These are phyloP conservation scores for Phytophthora foliorum DNA, from an alignment of 352 stramenopile genomes.

Conservation along the genomic window DNA sequence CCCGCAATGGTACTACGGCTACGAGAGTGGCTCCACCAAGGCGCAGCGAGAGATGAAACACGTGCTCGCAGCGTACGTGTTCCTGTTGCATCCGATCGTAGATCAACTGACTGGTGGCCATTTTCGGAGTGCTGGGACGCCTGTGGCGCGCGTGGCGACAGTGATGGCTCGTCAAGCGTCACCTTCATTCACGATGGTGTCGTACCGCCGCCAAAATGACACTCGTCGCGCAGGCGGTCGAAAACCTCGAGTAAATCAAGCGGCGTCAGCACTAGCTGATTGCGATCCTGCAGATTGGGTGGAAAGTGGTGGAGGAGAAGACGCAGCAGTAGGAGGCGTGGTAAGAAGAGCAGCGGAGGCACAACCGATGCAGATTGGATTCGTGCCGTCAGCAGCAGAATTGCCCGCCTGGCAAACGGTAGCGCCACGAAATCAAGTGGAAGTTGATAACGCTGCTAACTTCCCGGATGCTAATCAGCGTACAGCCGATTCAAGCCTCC, in stretches of 20 bases:
- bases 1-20: constrained; percentile 51
- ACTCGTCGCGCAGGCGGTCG: not conserved
- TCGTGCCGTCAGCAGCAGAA: not conserved
- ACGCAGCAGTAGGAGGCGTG: not conserved
- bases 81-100: constrained; percentile 17
- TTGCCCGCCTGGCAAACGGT: not conserved
- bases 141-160: constrained; percentile 7
- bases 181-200: constrained; percentile 41
- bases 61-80: constrained; percentile 42
- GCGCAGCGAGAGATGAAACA: constrained; percentile 46
- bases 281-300: not conserved
- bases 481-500: too few relatives aligned
- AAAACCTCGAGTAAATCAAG: not conserved
- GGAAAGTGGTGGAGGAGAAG: not conserved
- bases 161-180: constrained; percentile 39
- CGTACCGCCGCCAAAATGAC: constrained; percentile 36
- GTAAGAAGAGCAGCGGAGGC: not conserved
- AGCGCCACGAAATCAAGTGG: not conserved
- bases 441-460: not conserved
- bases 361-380: not conserved
- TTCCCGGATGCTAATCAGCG: not conserved
- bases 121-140: not conserved
- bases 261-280: not conserved
- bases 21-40: constrained; percentile 53
- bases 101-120: not conserved